phyloP scores from a whole-genome alignment of 2,329 filamentous ascomycete genomes.

The Zymoseptoria ardabiliae region DNA sequence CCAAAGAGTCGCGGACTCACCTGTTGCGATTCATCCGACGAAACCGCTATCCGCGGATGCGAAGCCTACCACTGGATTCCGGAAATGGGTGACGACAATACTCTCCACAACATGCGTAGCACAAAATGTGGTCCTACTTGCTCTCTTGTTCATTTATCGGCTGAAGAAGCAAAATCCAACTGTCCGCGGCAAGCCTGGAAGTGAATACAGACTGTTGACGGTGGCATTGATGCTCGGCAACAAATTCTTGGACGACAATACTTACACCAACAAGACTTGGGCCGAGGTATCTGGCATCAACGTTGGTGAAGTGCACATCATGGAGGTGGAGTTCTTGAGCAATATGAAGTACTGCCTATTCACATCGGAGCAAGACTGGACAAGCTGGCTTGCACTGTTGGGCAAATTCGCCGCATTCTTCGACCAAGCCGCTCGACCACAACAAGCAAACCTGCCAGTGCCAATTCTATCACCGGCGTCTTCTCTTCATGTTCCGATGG shows the following conservation, averaged over 20 bases:
- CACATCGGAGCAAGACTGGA: conserved; percentile 80
- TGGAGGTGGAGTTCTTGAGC: conserved; percentile 99
- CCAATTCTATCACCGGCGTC: conserved; percentile 42
- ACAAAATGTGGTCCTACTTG: conserved; percentile 86
- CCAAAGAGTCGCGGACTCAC: conserved; percentile 58
- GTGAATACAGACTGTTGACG: conserved; percentile 85
- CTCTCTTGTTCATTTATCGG: conserved; percentile 85
- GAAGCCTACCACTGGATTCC: conserved; percentile 69
- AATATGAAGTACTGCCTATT: conserved; percentile 95
- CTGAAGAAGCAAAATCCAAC: conserved; percentile 83
- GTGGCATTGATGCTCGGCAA: conserved; percentile 97
- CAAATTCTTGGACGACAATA: conserved; percentile 98
- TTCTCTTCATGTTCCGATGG: conserved; percentile 39
- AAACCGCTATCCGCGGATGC: conserved; percentile 61
- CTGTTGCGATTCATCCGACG: conserved; percentile 27
- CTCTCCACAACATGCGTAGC: conserved; percentile 92
- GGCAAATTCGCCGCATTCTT: conserved; percentile 78
- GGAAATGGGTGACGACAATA: conserved; percentile 88
- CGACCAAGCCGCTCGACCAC: conserved; percentile 53
- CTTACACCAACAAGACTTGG: conserved; percentile 99
- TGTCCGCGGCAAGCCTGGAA: conserved; percentile 85
- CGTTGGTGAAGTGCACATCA: conserved; percentile 92
- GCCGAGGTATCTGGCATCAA: conserved; percentile 93
- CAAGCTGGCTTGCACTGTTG: conserved; percentile 75
- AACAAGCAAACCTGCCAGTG: conserved; percentile 24